Evolutionary conservation across 192 early-diverging fungal species (phyloP).

Genomic region (Coemansia sp.): DNA sequence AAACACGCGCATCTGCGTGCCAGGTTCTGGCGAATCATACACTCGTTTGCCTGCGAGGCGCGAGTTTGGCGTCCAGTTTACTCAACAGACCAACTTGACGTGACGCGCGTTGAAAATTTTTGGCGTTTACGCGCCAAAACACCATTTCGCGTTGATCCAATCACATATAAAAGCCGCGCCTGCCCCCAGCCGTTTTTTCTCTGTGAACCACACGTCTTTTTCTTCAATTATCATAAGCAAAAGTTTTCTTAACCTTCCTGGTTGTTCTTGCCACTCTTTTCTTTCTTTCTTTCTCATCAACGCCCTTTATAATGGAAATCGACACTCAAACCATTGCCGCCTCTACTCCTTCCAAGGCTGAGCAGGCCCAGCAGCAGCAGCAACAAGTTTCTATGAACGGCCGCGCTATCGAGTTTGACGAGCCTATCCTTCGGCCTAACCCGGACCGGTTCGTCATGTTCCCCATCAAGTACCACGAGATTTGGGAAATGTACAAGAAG

Average conservation of each 20-base stretch:
- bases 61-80: constrained; percentile 5
- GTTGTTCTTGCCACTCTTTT: not conserved
- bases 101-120: constrained; percentile 1
- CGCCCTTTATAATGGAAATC: constrained; percentile 21
- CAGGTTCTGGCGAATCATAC: not conserved
- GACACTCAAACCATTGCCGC: constrained; percentile 13
- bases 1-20: not conserved
- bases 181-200: constrained; percentile 7
- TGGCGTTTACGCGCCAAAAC: constrained; percentile 13
- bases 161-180: not conserved
- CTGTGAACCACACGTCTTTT: not conserved
- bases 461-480: constrained; percentile 92
- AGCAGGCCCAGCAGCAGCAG: constrained; percentile 27
- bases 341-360: constrained; percentile 22
- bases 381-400: constrained; percentile 37
- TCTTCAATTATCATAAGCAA: constrained; percentile 6
- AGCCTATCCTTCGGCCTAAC: constrained; percentile 66
- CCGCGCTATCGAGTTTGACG: constrained; percentile 43
- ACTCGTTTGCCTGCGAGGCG: not conserved
- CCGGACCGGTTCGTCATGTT: constrained; percentile 87
- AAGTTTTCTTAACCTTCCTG: not conserved
- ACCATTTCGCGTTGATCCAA: constrained; percentile 10
- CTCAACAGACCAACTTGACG: not conserved
- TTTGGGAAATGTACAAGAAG: constrained; percentile 99
- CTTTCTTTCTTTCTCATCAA: not conserved